A percentile compares a stretch with the other conserved stretches of the same genome.
Evolutionary conservation across 1,139 yeast species (phyloP).

Genomic region (Saccharomyces pastorianus): DNA sequence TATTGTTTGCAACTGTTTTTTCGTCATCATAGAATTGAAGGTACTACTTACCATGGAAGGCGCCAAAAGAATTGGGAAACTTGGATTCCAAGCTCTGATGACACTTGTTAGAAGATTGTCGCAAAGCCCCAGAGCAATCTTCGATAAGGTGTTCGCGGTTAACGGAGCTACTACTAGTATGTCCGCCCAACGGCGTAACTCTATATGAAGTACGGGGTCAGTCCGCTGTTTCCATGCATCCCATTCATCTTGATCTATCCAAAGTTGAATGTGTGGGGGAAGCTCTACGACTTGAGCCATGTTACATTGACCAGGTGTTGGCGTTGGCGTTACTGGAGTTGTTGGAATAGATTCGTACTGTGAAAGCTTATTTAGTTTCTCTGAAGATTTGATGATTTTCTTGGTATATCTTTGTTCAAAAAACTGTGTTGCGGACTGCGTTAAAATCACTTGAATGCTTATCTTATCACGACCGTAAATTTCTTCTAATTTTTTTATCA

Average conservation of each 20-base stretch:
- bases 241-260: constrained; percentile 94
- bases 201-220: constrained; percentile 89
- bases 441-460: constrained; percentile 70
- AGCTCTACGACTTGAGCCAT: constrained; percentile 34
- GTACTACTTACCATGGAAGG: constrained; percentile 97
- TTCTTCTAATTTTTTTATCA: constrained; percentile 67
- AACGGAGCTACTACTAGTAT: constrained; percentile 83
- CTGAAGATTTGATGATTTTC: constrained; percentile 8
- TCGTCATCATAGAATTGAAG: constrained; percentile 90
- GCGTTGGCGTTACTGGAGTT: constrained; percentile 3
- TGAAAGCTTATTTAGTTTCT: background rate
- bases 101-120: constrained; percentile 81
- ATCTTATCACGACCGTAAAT: constrained; percentile 63
- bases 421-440: constrained; percentile 76
- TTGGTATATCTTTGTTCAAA: constrained; percentile 38
- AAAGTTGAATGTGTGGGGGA: constrained; percentile 58
- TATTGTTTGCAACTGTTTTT: constrained; percentile 61
- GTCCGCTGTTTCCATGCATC: constrained; percentile 72
- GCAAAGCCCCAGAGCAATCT: constrained; percentile 81
- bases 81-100: constrained; percentile 86
- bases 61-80: constrained; percentile 75
- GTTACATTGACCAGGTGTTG: constrained; percentile 1
- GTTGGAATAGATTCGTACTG: constrained; percentile 1
- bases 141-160: constrained; percentile 87
- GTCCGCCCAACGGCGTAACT: constrained; percentile 91